Base-by-base conservation (phyloP, 108 stramenopile genomes). In the Cyclotella kingstonii region DNA sequence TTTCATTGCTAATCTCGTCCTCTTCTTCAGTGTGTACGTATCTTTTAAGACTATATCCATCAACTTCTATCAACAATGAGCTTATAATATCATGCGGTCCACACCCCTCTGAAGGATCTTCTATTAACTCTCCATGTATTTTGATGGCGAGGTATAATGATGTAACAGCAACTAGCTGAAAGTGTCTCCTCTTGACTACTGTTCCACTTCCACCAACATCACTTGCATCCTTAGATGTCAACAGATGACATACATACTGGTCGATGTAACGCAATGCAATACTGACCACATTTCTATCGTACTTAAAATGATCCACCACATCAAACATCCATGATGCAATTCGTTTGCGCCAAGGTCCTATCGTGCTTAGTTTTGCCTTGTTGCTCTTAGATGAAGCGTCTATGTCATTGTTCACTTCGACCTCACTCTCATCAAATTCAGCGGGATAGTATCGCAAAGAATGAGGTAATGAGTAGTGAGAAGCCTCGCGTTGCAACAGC, bases 131-230 rank as follows among this genome's bases (percentile, higher is more conserved):
- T 7, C 84, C 84, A 56, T 88, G 85, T 9, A 83, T 52, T 50
- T 87, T 87, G 61, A 87, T 70, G 23, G 86, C 82, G 14, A 82
- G 81, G 44, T 84, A 87, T 25, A 87, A 71, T 9, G 70, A 77
- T 28, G 86, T 73, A 3, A 83, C 82, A 40, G 86, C 86, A 61
- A 81, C 39, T 10, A 87, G 68, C 52, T 87, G 86, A 57, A 82
- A 65, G 31, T 65, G 63, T 29, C 63, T 52, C 31, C 63, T 26
- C 42, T 65, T 65, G 52, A 65, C 48, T 10, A 23, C 34, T 10
- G 60, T 27, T 12, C 23, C 46, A 8, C 45, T 36, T 19, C 40
- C 33, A 11, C 59, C 45, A 7, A 10, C 51, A 9, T 31, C 4
- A 11, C 44, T 14, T 26, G 31, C 3, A 2, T 26, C 23, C 31